Conservation (phyloP, 495 filamentous ascomycete genomes). For the Mytilinidion resinicola region DNA sequence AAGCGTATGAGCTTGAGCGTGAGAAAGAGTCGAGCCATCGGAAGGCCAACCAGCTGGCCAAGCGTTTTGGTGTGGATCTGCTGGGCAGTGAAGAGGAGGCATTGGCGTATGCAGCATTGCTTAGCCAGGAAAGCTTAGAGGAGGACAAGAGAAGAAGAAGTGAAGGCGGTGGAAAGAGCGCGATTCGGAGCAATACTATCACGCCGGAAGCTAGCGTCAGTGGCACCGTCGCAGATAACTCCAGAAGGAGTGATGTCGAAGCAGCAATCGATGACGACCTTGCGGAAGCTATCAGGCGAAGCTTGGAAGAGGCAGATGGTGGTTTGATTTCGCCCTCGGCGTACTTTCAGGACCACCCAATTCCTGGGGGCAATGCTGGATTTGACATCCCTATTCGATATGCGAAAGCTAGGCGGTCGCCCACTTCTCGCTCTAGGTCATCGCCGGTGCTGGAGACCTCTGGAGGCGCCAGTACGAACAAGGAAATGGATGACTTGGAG, state of each 20-base stretch:
- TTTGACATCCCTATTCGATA: slow-evolving; percentile 38
- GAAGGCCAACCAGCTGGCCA: slow-evolving; percentile 60
- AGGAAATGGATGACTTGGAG: slow-evolving; percentile 70
- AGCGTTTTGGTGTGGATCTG: slow-evolving; percentile 74
- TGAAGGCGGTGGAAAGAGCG: slow-evolving; percentile 40
- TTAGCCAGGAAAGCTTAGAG: slow-evolving; percentile 73
- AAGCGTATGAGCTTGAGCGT: slow-evolving; percentile 69
- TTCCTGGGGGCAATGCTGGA: background rate
- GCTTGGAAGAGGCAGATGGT: slow-evolving; percentile 50
- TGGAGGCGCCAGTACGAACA: slow-evolving; percentile 25
- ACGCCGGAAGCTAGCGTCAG: slow-evolving; percentile 17
- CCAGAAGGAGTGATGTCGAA: slow-evolving; percentile 44
- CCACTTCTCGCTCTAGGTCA: slow-evolving; percentile 17
- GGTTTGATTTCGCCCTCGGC: background rate
- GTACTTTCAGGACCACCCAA: slow-evolving; percentile 7
- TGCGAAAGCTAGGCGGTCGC: slow-evolving; percentile 27
- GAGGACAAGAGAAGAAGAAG: slow-evolving; percentile 51
- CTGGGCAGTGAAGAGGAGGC: slow-evolving; percentile 78
- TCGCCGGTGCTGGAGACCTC: slow-evolving; percentile 8
- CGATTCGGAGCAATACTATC: slow-evolving; percentile 32
- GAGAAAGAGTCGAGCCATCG: slow-evolving; percentile 59
- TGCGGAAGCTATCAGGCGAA: slow-evolving; percentile 73
- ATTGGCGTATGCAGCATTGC: slow-evolving; percentile 77
- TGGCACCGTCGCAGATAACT: background rate
- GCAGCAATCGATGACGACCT: slow-evolving; percentile 63